A percentile compares a stretch with the other conserved stretches of the same genome.
Conservation (phyloP, 306 rosid genomes). For the Acmispon strigosus region DNA sequence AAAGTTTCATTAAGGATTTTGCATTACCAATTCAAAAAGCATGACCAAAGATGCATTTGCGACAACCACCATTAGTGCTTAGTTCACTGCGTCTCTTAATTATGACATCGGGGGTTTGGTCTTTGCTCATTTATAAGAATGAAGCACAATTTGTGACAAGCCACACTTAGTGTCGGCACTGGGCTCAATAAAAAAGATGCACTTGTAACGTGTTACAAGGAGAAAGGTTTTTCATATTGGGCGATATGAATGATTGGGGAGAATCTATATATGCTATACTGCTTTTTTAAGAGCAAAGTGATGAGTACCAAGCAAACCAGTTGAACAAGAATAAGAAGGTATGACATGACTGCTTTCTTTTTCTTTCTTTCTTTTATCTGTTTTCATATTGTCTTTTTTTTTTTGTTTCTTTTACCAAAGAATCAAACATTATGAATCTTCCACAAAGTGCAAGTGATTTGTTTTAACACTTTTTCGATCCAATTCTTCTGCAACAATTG, state of each 20-base stretch:
- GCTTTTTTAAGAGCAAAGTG: constrained; percentile 13
- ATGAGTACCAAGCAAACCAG: constrained; percentile 22
- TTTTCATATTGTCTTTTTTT: neutral
- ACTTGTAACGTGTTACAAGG: constrained; percentile 12
- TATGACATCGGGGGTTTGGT: too few relatives aligned
- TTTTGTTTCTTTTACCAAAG: constrained; percentile 17
- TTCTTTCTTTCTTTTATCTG: neutral
- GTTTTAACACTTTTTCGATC: neutral
- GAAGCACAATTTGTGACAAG: too few relatives aligned
- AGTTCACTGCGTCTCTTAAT: too few relatives aligned
- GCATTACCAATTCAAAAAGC: neutral
- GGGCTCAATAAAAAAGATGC: too few relatives aligned
- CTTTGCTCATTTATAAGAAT: too few relatives aligned
- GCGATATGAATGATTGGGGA: constrained; percentile 19
- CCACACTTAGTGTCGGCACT: too few relatives aligned
- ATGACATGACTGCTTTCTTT: neutral
- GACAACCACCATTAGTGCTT: too few relatives aligned
- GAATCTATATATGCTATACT: constrained; percentile 17
- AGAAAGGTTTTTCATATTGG: constrained; percentile 17
- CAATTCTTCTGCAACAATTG: neutral
- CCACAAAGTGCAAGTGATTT: constrained; percentile 9
- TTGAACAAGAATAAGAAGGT: constrained; percentile 3
- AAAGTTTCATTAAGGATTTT: neutral
- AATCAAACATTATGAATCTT: constrained; percentile 43
- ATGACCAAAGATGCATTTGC: neutral